Percentiles rank a stretch among this genome's conserved stretches.
phyloP scores from a whole-genome alignment of 345 rosid genomes.

The Ceriops zippeliana region DNA sequence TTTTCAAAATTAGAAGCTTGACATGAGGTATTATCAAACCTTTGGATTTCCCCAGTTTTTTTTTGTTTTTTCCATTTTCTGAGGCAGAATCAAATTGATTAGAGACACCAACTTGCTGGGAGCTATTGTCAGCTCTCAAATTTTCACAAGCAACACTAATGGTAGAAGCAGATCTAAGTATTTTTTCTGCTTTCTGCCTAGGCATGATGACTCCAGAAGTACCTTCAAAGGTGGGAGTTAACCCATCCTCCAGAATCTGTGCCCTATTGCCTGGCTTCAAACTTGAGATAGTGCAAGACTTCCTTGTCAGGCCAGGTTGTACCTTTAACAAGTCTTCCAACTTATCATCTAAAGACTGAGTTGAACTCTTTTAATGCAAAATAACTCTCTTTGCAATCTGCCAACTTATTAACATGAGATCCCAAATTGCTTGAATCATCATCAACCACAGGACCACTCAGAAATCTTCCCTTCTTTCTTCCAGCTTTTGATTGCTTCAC shows the following conservation, averaged over 20 bases:
- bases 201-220: conserved; percentile 7
- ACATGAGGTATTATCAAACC: conserved; percentile 13
- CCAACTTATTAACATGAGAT: conserved; percentile 19
- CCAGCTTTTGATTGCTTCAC: conserved; percentile 21
- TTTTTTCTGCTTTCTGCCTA: conserved; percentile 6
- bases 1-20: conserved; percentile 10
- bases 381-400: conserved; percentile 24
- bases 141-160: conserved; percentile 16
- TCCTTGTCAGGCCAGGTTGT: conserved; percentile 31
- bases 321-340: conserved; percentile 43
- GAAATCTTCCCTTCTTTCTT: conserved; percentile 16
- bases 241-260: conserved; percentile 18
- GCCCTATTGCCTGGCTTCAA: conserved; percentile 22
- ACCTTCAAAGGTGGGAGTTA: conserved; percentile 14
- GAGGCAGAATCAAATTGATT: conserved; percentile 18
- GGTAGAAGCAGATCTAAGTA: conserved; percentile 16
- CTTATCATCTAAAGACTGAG: conserved; percentile 25
- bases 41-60: conserved; percentile 14
- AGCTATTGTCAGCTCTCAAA: conserved; percentile 23
- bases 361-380: conserved; percentile 24
- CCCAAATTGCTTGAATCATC: conserved; percentile 21
- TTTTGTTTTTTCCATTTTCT: background rate
- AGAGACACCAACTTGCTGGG: conserved; percentile 8
- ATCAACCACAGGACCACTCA: conserved; percentile 13
- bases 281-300: conserved; percentile 21